A percentile compares a stretch with the other conserved stretches of the same genome.
Conservation (phyloP, 352 stramenopile species). For the Phytopythium oedochilum region DNA sequence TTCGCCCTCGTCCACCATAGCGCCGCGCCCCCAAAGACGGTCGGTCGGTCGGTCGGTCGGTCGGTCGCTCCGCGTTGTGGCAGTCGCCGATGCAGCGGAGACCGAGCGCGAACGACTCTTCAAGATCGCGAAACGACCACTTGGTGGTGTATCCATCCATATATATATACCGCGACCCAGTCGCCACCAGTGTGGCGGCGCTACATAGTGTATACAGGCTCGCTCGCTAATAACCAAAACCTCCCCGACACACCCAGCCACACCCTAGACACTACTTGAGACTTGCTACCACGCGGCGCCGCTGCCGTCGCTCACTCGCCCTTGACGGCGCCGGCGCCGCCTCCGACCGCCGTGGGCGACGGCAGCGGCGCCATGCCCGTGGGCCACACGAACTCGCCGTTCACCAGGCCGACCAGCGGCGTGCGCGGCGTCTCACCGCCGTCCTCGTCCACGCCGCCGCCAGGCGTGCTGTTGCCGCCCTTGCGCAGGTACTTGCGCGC, state of each 20-base stretch:
- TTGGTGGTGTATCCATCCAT: too few relatives aligned
- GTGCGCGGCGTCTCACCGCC: slow-evolving; percentile 3
- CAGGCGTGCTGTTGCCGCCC: slow-evolving; percentile 29
- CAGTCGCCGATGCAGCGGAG: too few relatives aligned
- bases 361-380: slow-evolving; percentile 1
- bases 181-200: too few relatives aligned
- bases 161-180: too few relatives aligned
- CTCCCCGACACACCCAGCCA: background rate
- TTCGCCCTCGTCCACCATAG: slow-evolving; percentile 2
- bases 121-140: background rate
- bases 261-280: slow-evolving; percentile 5
- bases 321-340: background rate
- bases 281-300: background rate
- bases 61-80: too few relatives aligned
- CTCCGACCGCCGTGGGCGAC: background rate
- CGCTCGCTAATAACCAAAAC: background rate
- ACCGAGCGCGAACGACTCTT: background rate
- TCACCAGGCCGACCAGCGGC: slow-evolving; percentile 1
- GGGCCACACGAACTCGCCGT: slow-evolving; percentile 5
- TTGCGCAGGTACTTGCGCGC: slow-evolving; percentile 81
- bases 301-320: background rate
- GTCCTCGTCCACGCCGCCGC: slow-evolving; percentile 22
- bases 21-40: too few relatives aligned
- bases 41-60: too few relatives aligned
- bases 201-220: background rate